Conservation (phyloP, 2,329 filamentous ascomycete species). For the Elsinoe fawcettii region DNA sequence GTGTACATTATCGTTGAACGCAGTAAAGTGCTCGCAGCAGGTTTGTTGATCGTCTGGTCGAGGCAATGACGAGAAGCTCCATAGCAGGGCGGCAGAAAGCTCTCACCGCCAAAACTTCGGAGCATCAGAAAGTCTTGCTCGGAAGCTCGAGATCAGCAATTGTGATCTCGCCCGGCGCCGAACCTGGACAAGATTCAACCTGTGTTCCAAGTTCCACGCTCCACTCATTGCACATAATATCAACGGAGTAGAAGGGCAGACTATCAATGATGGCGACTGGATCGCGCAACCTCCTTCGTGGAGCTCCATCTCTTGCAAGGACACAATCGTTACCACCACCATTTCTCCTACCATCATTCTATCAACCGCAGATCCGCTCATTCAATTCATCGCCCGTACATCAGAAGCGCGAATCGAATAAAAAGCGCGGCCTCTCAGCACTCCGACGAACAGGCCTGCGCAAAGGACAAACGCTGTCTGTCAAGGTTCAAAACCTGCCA, state of each 20-base stretch:
- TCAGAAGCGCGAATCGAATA: constrained; percentile 59
- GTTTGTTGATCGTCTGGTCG: background rate
- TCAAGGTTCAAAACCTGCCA: constrained; percentile 65
- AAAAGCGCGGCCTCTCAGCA: constrained; percentile 70
- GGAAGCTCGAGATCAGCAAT: background rate
- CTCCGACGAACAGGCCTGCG: constrained; percentile 63
- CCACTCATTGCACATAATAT: no score
- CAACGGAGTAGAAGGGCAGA: no score
- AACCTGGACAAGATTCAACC: no score
- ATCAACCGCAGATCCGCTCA: constrained; percentile 27
- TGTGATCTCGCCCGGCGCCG: no score
- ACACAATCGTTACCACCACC: constrained; percentile 26
- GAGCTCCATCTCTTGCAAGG: background rate
- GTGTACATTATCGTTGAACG: no score
- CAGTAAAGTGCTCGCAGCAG: no score
- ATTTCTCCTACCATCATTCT: constrained; percentile 30
- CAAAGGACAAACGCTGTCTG: constrained; percentile 63
- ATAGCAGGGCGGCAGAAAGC: background rate
- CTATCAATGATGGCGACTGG: background rate
- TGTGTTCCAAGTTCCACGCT: no score
- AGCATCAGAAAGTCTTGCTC: constrained; percentile 12
- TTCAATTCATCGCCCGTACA: constrained; percentile 25
- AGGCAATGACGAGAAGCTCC: background rate
- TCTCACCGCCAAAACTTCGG: background rate
- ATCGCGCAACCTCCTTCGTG: background rate